Conservation (phyloP, 805 yeast species). For the Hemisphaericaspora nanyangensis region DNA sequence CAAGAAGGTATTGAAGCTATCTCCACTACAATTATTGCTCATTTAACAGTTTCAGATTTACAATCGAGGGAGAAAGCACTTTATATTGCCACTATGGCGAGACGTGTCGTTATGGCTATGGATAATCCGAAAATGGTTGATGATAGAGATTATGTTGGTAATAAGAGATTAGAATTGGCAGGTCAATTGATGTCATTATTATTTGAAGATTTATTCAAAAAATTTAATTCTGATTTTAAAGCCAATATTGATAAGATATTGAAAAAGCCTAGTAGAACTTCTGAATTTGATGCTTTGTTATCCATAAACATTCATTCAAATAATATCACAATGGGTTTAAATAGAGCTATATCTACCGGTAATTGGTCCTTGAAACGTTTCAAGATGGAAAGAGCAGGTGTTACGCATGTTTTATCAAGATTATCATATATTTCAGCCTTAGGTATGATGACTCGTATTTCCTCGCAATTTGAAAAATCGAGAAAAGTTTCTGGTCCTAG, state of each 20-base stretch:
- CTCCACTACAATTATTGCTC: conserved; percentile 95
- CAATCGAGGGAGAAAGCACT: conserved; percentile 93
- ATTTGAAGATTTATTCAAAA: conserved; percentile 95
- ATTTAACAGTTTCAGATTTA: conserved; percentile 75
- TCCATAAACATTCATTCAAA: conserved; percentile 88
- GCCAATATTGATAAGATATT: conserved; percentile 90
- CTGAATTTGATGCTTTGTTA: conserved; percentile 89
- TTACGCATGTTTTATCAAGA: conserved; percentile 91
- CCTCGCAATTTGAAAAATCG: conserved; percentile 98
- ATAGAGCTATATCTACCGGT: conserved; percentile 96
- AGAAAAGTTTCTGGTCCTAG: conserved; percentile 98
- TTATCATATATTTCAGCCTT: conserved; percentile 89
- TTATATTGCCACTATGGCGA: conserved; percentile 93
- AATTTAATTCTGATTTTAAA: conserved; percentile 92
- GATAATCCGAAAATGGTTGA: conserved; percentile 94
- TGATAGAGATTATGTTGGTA: conserved; percentile 98
- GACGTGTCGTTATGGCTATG: conserved; percentile 94
- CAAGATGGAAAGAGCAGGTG: conserved; percentile 99
- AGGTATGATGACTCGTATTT: conserved; percentile 99
- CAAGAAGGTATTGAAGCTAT: conserved; percentile 97
- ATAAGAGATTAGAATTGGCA: conserved; percentile 93
- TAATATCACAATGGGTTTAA: conserved; percentile 89
- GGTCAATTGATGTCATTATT: conserved; percentile 94
- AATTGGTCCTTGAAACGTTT: conserved; percentile 98
- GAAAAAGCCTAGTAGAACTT: conserved; percentile 90